Evolutionary conservation across 257 asterid genomes (phyloP).

Genomic region (Phtheirospermum japonicum): DNA sequence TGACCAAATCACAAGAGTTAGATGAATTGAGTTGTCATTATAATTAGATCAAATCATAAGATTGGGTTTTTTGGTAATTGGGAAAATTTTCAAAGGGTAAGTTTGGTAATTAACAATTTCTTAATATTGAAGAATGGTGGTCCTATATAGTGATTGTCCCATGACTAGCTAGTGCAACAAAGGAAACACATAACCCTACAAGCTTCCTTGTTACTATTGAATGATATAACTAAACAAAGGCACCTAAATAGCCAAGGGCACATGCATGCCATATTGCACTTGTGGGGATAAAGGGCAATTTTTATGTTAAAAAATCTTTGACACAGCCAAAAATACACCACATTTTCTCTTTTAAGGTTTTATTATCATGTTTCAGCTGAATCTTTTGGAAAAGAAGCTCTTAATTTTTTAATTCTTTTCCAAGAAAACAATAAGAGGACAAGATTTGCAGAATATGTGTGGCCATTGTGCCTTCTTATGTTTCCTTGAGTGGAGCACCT

Average conservation of each 20-base stretch:
- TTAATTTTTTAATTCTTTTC: not conserved
- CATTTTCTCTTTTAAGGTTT: not conserved
- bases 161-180: too few species aligned
- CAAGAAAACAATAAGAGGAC: slow-evolving; percentile 40
- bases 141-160: too few species aligned
- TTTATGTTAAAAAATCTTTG: slow-evolving; percentile 28
- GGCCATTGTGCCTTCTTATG: slow-evolving; percentile 29
- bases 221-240: slow-evolving; percentile 33
- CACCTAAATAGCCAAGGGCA: slow-evolving; percentile 37
- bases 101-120: too few species aligned
- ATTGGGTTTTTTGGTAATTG: too few species aligned
- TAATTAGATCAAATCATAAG: too few species aligned
- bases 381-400: slow-evolving; percentile 11
- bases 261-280: slow-evolving; percentile 47
- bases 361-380: not conserved
- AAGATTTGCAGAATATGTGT: slow-evolving; percentile 30
- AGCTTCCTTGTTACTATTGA: slow-evolving; percentile 27
- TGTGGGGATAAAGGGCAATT: slow-evolving; percentile 29
- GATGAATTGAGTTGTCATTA: too few species aligned
- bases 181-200: slow-evolving; percentile 35
- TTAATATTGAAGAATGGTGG: too few species aligned
- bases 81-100: too few species aligned
- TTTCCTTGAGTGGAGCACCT: slow-evolving; percentile 32
- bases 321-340: not conserved
- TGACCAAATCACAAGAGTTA: too few species aligned